These are phyloP conservation scores for Phoma sp. DNA, from an alignment of 2,329 filamentous ascomycete species.

Conservation along the genomic window DNA sequence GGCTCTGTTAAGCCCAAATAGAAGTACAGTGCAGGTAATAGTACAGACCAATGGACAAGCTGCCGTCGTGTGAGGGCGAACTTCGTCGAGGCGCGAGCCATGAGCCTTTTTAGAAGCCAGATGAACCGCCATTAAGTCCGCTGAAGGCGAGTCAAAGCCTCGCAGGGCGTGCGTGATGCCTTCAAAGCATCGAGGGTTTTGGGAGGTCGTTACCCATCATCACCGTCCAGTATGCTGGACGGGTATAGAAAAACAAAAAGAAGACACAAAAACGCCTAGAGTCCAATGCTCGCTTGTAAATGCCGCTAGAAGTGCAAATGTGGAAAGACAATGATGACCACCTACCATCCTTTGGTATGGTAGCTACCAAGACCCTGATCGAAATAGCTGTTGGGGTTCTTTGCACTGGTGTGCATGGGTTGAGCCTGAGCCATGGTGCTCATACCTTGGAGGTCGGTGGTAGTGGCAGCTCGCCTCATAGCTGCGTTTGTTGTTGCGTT, in stretches of 20 bases:
- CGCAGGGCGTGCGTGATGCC: constrained; percentile 44
- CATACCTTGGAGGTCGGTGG: constrained; percentile 87
- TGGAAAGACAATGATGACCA: constrained; percentile 20
- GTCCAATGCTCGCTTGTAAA: constrained; percentile 42
- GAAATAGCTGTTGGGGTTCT: constrained; percentile 79
- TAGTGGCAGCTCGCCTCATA: constrained; percentile 59
- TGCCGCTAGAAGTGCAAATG: constrained; percentile 48
- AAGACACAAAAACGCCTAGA: constrained; percentile 38
- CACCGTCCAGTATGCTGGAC: constrained; percentile 24
- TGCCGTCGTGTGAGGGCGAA: constrained; percentile 17
- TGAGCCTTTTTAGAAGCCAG: constrained; percentile 41
- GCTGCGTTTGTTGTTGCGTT: constrained; percentile 87
- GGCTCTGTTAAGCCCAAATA: constrained; percentile 40
- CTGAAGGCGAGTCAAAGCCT: constrained; percentile 49
- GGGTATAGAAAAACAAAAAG: constrained; percentile 11
- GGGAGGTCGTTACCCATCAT: constrained; percentile 39
- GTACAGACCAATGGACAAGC: constrained; percentile 45
- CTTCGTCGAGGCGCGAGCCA: constrained; percentile 46
- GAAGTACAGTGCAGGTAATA: constrained; percentile 51
- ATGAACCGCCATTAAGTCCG: constrained; percentile 35
- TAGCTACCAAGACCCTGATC: constrained; percentile 79
- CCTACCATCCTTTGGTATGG: constrained; percentile 83
- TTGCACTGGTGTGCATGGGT: constrained; percentile 52
- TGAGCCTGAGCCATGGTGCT: constrained; percentile 69
- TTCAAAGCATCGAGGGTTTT: constrained; percentile 45